Conservation (phyloP, 1,284 basidiomycete genomes). For the Sanghuangporus baumii region DNA sequence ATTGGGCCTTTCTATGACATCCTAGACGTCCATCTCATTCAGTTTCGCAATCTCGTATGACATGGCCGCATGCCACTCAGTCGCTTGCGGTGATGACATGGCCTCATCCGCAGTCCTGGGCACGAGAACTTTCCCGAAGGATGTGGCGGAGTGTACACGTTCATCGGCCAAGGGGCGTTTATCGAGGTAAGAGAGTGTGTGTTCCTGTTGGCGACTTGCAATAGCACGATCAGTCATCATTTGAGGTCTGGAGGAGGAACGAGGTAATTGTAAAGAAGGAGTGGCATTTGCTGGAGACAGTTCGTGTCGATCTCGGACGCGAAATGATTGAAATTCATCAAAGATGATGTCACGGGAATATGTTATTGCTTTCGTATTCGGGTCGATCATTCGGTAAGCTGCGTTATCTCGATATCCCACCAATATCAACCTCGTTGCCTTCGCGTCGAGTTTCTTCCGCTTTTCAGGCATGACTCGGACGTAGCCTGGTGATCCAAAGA, state of each 20-base stretch:
- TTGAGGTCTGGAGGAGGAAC: too few relatives aligned
- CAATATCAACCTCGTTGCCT: not conserved
- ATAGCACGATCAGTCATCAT: too few relatives aligned
- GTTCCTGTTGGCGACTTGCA: too few relatives aligned
- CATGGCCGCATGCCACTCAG: not conserved
- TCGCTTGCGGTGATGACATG: not conserved
- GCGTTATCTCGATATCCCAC: not conserved
- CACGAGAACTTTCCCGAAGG: not conserved
- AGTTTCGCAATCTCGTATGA: not conserved
- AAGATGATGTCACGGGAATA: constrained; percentile 3
- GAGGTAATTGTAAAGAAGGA: too few relatives aligned
- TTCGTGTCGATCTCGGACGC: not conserved
- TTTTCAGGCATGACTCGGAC: not conserved
- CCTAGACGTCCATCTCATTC: not conserved
- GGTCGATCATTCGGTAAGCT: not conserved
- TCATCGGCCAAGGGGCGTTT: too few relatives aligned
- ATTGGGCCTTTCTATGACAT: not conserved
- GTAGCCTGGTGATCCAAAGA: constrained; percentile 71
- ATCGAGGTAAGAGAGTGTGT: too few relatives aligned
- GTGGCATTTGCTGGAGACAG: too few relatives aligned
- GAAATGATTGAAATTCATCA: not conserved
- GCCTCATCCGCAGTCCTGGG: not conserved
- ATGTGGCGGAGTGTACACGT: too few relatives aligned
- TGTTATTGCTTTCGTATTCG: not conserved
- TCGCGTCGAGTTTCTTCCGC: not conserved